Conservation (phyloP, 2,329 filamentous ascomycete genomes). For the Paradendryphiella salina region DNA sequence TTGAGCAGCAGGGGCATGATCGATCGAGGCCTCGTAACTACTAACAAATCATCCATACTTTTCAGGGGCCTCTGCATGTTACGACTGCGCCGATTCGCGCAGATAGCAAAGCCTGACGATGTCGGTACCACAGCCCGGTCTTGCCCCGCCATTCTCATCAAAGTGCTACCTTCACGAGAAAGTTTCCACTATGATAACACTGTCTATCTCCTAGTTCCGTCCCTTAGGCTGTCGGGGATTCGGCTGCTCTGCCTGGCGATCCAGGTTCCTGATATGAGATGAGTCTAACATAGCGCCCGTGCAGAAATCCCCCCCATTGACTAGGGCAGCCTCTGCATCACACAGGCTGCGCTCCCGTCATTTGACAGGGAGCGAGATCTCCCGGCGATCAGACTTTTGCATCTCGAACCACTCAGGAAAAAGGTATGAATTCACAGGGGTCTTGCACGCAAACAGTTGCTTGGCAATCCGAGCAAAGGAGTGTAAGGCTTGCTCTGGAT, state of each 20-base stretch:
- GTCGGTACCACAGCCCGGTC: constrained; percentile 5
- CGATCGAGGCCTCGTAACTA: constrained; percentile 1
- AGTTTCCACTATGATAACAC: constrained; percentile 5
- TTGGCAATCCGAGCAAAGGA: constrained; percentile 5
- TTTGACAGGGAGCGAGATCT: background rate
- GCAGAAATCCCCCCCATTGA: constrained; percentile 7
- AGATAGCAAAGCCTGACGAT: background rate
- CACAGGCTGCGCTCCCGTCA: constrained; percentile 1
- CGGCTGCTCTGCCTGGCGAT: background rate
- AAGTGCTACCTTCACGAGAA: constrained; percentile 11
- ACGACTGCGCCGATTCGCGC: background rate
- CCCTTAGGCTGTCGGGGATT: background rate
- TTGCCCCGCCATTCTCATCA: background rate
- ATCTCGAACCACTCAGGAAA: background rate
- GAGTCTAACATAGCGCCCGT: constrained; percentile 13
- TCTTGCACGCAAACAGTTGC: constrained; percentile 5
- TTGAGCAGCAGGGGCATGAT: constrained; percentile 9
- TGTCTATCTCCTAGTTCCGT: background rate
- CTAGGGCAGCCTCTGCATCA: constrained; percentile 6
- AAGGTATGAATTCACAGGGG: background rate
- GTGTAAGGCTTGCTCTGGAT: constrained; percentile 8
- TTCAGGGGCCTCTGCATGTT: background rate
- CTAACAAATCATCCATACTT: background rate
- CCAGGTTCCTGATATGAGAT: background rate
- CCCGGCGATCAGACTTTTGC: background rate